Conservation (phyloP, 768 basidiomycete species). For the Lactarius indigo region DNA sequence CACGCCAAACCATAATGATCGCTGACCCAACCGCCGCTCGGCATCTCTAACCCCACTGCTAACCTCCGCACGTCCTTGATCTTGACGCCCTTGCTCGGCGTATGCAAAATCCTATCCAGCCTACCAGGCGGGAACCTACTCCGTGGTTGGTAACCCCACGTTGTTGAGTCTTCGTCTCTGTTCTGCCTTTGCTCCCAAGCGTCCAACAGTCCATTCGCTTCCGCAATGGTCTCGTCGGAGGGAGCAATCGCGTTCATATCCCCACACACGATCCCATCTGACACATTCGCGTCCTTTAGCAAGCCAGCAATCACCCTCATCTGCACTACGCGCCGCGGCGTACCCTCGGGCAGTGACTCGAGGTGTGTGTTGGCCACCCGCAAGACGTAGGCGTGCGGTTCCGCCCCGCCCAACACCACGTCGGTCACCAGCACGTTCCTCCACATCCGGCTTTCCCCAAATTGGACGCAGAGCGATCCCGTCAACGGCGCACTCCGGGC, state of each 20-base stretch:
- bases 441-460: slow-evolving; percentile 45
- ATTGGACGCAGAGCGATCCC: slow-evolving; percentile 49
- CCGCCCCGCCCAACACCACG: slow-evolving; percentile 36
- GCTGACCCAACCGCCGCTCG: slow-evolving; percentile 48
- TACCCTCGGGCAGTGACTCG: slow-evolving; percentile 54
- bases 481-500: slow-evolving; percentile 51
- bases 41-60: slow-evolving; percentile 51
- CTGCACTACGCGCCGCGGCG: slow-evolving; percentile 43
- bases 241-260: slow-evolving; percentile 68
- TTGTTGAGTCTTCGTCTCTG: slow-evolving; percentile 46
- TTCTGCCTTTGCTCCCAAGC: slow-evolving; percentile 49
- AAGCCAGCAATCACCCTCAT: slow-evolving; percentile 48
- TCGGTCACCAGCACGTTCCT: slow-evolving; percentile 60
- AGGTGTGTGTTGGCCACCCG: slow-evolving; percentile 72
- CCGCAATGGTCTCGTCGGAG: slow-evolving; percentile 42
- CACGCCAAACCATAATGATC: slow-evolving; percentile 64
- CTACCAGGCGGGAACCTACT: slow-evolving; percentile 47
- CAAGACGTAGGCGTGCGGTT: slow-evolving; percentile 39
- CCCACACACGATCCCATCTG: slow-evolving; percentile 62
- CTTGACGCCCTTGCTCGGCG: slow-evolving; percentile 44
- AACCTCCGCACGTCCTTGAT: slow-evolving; percentile 53
- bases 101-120: slow-evolving; percentile 65
- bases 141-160: slow-evolving; percentile 68
- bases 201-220: slow-evolving; percentile 50
- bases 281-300: slow-evolving; percentile 44